Conservation (phyloP, 1,284 basidiomycete genomes). For the Cystobasidium slooffiae region DNA sequence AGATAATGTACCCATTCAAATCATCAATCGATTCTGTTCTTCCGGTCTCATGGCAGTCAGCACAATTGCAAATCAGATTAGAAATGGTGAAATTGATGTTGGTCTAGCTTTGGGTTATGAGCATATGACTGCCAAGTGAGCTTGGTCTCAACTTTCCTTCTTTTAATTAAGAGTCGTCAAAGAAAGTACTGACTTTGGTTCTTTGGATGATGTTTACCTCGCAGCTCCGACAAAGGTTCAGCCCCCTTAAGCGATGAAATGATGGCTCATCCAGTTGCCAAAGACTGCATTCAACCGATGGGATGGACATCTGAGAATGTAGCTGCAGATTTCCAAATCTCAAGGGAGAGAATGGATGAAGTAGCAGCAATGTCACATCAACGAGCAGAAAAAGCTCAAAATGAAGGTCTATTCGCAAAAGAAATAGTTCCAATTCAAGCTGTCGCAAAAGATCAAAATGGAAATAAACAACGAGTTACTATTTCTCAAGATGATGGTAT, state of each 20-base stretch:
- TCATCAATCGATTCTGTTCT: conserved; percentile 66
- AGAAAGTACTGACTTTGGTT: neutral
- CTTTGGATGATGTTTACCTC: neutral
- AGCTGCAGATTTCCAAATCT: conserved; percentile 73
- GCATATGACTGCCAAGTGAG: conserved; percentile 67
- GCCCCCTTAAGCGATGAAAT: conserved; percentile 62
- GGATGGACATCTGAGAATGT: conserved; percentile 73
- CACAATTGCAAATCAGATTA: conserved; percentile 80
- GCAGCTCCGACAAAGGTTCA: conserved; percentile 35
- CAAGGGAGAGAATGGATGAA: conserved; percentile 80
- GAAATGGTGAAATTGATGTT: conserved; percentile 78
- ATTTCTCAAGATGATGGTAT: conserved; percentile 81
- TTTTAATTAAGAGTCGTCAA: conserved; percentile 57
- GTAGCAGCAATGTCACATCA: conserved; percentile 79
- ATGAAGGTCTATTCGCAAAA: conserved; percentile 70
- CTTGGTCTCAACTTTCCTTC: conserved; percentile 65
- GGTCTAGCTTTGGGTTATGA: conserved; percentile 83
- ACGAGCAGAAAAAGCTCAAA: conserved; percentile 67
- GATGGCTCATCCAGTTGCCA: conserved; percentile 62
- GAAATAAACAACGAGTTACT: conserved; percentile 67
- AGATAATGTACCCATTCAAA: conserved; percentile 72
- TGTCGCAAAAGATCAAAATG: conserved; percentile 73
- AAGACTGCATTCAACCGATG: conserved; percentile 72
- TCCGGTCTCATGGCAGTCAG: conserved; percentile 58
- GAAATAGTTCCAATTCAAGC: conserved; percentile 83